Evolutionary conservation across 768 basidiomycete species (phyloP).

Genomic region (Tylopilus sp.): DNA sequence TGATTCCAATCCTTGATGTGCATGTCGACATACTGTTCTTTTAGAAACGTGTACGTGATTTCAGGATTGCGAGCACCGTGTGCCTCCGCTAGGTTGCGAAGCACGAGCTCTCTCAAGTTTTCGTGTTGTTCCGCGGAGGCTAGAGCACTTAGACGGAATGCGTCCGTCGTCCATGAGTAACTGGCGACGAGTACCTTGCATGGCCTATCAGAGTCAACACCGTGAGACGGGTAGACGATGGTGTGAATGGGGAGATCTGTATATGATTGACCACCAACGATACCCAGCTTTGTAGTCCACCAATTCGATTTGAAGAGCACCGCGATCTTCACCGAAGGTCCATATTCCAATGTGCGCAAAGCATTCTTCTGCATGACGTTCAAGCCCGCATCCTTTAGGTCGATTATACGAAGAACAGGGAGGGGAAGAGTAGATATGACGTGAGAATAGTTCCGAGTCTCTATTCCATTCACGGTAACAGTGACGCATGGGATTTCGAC

Average conservation of each 20-base stretch:
- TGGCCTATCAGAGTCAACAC: conserved; percentile 5
- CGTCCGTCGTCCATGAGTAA: neutral
- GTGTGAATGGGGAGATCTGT: conserved; percentile 9
- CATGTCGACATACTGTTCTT: conserved; percentile 9
- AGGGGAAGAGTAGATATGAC: conserved; percentile 9
- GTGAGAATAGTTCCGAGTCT: conserved; percentile 9
- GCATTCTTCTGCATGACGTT: conserved; percentile 8
- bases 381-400: conserved; percentile 4
- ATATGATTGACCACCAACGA: conserved; percentile 8
- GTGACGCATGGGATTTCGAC: neutral
- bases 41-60: conserved; percentile 2
- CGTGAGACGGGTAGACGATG: conserved; percentile 8
- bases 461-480: conserved; percentile 3
- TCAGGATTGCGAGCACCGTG: neutral
- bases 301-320: conserved; percentile 11
- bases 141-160: neutral
- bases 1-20: conserved; percentile 34
- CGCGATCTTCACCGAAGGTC: neutral
- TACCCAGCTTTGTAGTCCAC: conserved; percentile 12
- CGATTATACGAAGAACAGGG: conserved; percentile 1
- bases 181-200: conserved; percentile 10
- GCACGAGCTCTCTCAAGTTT: neutral
- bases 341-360: neutral
- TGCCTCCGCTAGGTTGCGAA: conserved; percentile 8
- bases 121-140: neutral